Base-by-base conservation (phyloP, 345 rosid genomes). In the Eucalyptus paniculata region DNA sequence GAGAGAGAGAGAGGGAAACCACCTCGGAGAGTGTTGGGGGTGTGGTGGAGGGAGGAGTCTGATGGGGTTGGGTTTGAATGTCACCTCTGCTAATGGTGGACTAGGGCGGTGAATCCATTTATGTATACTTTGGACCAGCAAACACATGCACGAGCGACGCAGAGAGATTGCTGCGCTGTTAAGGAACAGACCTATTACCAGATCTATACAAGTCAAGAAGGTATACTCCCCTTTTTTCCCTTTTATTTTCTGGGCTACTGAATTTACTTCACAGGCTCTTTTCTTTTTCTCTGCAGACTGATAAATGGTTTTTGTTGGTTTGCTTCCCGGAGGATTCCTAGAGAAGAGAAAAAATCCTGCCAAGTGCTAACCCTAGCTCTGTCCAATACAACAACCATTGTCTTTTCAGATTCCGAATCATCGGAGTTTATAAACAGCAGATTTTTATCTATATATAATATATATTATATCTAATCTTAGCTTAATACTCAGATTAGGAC, bases 61-160 rank as follows among this genome's bases (percentile, higher is more conserved):
- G 69, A 77, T 32, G 89, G 47, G 82, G 44, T 90, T 88, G 72
- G 91, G 80, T 88, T 77, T 90, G 91, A 91, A 93, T 91, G 93
- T 90, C 92, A 88, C 83, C 87, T 17, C 88, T 90, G 91, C 89
- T 89, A 94, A 91, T 93, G 95, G 94, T 92, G 90, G 95, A 90
- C 50, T 53, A 89, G 91, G 93, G 94, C 95, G 95, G 94, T 90
- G 95, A 82, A 50, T 80, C 51, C 60, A 50, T 89, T 34, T 89
- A 47, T 90, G 49, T 54, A 40, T 88, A 56, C 85, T 37, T 50
- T 72, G 51, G n/a, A 82, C 56, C 16, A 42, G 37, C 51, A 72
- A 30, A 50, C 65, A 86, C 65, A 53, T 50, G 65, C 85, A 40
- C 47, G 54, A 69, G 53, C 67, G 56, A 54, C 45, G 85, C 44